Evolutionary conservation across 306 rosid species (phyloP).

Genomic region (Mucuna pruriens): DNA sequence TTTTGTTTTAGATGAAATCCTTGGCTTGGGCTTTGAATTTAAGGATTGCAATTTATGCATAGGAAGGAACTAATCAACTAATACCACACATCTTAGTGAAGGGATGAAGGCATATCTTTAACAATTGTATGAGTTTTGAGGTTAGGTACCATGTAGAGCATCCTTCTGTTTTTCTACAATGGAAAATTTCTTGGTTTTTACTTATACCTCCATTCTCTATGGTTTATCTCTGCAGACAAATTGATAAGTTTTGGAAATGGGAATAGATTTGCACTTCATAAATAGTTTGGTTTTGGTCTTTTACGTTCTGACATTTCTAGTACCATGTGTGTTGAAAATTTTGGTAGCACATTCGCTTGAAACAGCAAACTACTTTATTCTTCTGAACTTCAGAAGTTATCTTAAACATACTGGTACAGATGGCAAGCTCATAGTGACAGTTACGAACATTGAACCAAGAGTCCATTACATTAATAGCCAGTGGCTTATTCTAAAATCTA

Average conservation of each 20-base stretch:
- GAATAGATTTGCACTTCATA: constrained; percentile 5
- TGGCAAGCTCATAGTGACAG: constrained; percentile 17
- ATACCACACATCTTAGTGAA: neutral
- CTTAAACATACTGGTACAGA: constrained; percentile 3
- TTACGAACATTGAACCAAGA: constrained; percentile 16
- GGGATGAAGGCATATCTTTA: neutral
- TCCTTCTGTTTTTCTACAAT: constrained; percentile 28
- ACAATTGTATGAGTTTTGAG: neutral
- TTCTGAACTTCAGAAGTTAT: constrained; percentile 10
- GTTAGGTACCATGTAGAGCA: constrained; percentile 6
- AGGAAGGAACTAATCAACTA: constrained; percentile 25
- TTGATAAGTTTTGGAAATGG: constrained; percentile 18
- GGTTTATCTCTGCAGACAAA: constrained; percentile 1
- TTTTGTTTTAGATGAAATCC: constrained; percentile 7
- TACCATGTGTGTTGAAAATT: neutral
- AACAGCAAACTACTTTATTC: constrained; percentile 1
- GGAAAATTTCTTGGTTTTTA: constrained; percentile 6
- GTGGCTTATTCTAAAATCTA: constrained; percentile 4
- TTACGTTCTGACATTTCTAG: neutral
- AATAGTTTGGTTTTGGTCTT: constrained; percentile 12
- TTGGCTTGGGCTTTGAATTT: constrained; percentile 32
- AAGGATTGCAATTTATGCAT: neutral
- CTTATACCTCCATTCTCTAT: constrained; percentile 12
- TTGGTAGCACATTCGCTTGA: constrained; percentile 16
- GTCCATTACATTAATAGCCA: constrained; percentile 18